phyloP scores from a whole-genome alignment of 176 grass and related monocot genomes.

The Areca catechu region DNA sequence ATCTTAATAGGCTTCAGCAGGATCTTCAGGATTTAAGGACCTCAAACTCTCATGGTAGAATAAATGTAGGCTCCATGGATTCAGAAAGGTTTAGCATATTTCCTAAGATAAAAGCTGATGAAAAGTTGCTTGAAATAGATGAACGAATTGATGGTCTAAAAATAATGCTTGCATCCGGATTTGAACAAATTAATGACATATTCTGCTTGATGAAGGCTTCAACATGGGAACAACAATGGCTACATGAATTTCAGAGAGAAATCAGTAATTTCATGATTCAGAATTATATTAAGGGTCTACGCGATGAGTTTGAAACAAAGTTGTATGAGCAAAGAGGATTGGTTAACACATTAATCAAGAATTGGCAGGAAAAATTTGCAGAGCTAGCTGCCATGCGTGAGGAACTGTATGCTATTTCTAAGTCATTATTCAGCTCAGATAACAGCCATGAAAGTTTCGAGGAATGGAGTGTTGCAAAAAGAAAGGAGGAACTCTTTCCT shows the following conservation, averaged over 20 bases:
- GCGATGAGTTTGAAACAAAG: constrained; percentile 45
- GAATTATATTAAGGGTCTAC: constrained; percentile 29
- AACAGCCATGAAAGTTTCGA: constrained; percentile 36
- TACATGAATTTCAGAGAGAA: constrained; percentile 52
- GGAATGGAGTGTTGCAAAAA: constrained; percentile 41
- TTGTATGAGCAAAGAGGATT: constrained; percentile 36
- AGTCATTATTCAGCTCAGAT: constrained; percentile 25
- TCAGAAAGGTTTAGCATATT: background rate
- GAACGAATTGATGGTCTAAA: constrained; percentile 47
- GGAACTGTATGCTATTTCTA: constrained; percentile 51
- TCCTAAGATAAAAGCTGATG: constrained; percentile 1
- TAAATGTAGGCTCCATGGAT: background rate
- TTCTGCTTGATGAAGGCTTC: constrained; percentile 37
- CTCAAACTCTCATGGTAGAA: constrained; percentile 7
- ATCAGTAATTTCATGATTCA: constrained; percentile 34
- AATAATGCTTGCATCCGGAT: constrained; percentile 40
- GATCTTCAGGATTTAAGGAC: constrained; percentile 36
- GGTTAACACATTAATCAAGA: constrained; percentile 27
- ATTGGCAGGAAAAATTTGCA: constrained; percentile 16
- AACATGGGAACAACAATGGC: constrained; percentile 42
- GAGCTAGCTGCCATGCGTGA: constrained; percentile 33
- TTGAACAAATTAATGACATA: constrained; percentile 51
- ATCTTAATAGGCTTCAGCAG: constrained; percentile 47
- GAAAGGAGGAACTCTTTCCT: constrained; percentile 54
- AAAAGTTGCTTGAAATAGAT: constrained; percentile 40